Evolutionary conservation across 2,329 filamentous ascomycete genomes (phyloP).

Genomic region (Trichoderma pleuroti): DNA sequence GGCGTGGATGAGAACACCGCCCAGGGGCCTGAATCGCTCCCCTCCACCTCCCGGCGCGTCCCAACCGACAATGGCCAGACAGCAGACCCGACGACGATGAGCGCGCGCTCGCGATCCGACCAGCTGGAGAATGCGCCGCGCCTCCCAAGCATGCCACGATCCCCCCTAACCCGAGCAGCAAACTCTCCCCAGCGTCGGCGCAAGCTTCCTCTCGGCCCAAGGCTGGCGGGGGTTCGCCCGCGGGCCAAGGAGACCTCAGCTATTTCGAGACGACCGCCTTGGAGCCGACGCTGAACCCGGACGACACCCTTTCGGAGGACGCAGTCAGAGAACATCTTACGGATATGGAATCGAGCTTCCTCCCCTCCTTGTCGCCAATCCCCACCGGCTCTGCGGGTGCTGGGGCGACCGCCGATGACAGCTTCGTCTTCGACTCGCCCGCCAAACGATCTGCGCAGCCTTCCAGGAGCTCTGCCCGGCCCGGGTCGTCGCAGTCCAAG

Average conservation of each 20-base stretch:
- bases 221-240: neutral
- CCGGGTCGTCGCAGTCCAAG: neutral
- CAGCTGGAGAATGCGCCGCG: constrained; percentile 5
- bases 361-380: constrained; percentile 56
- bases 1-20: constrained; percentile 20
- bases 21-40: constrained; percentile 10
- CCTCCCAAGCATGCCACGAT: constrained; percentile 2
- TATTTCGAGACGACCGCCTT: constrained; percentile 41
- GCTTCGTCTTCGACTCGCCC: constrained; percentile 54
- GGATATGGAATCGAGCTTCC: constrained; percentile 64
- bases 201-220: neutral
- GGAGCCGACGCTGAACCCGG: constrained; percentile 32
- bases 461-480: neutral
- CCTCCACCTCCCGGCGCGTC: constrained; percentile 14
- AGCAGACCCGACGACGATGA: constrained; percentile 1
- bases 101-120: constrained; percentile 1
- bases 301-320: constrained; percentile 52
- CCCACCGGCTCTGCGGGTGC: constrained; percentile 41
- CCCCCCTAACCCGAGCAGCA: constrained; percentile 2
- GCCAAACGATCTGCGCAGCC: constrained; percentile 29
- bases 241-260: constrained; percentile 34
- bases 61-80: neutral
- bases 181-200: constrained; percentile 4
- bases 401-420: constrained; percentile 51
- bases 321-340: constrained; percentile 55